Base-by-base conservation (phyloP, 192 early-diverging fungal genomes). In the Coemansia sp. region DNA sequence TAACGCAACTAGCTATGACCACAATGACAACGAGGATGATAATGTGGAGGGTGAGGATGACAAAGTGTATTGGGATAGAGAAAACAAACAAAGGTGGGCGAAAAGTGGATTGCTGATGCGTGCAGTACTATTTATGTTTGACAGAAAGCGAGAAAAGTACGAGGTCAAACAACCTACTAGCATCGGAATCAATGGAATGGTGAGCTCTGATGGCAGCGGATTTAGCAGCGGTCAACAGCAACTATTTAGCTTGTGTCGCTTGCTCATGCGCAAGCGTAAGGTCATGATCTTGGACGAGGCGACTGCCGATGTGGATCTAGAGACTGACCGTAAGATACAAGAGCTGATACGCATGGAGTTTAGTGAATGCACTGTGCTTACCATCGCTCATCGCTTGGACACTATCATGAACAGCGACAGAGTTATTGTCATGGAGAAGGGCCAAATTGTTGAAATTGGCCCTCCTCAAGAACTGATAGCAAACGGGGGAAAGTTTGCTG, bases 351-450 rank as follows among this genome's bases (percentile, higher is more conserved):
- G 78, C 7, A 72, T 67, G 14, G 73, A 88, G 59, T 89, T 90
- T 74, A 66, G 37, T 4, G 61, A 74, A n/a, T 70, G 64, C 25
- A 75, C 74, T 2, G 77, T 90, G 15, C 64, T 91, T 2, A 87
- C 88, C 29, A 91, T 91, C 50, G 90, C 90, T 0, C 89, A 94
- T 74, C 86, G 92, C 27, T 67, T 91, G 1, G 89, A 91, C 51
- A 91, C 90, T 3, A 80, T 88, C 0, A 68, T 85, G 29, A 62
- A 80, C 34, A 90, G 92, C 66, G 87, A 89, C 55, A 72, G 86
- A 5, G 77, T 89, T 15, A 39, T 89, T 32, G 88, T 89, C 6
- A 72, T 86, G 71, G 81, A 76, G 38, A 31, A 46, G 2, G 74
- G 74, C 3, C 5, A 32, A 29, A 25, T 68, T 9, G 67, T 45